phyloP scores from a whole-genome alignment of 495 filamentous ascomycete genomes.

The Neurospora discreta region DNA sequence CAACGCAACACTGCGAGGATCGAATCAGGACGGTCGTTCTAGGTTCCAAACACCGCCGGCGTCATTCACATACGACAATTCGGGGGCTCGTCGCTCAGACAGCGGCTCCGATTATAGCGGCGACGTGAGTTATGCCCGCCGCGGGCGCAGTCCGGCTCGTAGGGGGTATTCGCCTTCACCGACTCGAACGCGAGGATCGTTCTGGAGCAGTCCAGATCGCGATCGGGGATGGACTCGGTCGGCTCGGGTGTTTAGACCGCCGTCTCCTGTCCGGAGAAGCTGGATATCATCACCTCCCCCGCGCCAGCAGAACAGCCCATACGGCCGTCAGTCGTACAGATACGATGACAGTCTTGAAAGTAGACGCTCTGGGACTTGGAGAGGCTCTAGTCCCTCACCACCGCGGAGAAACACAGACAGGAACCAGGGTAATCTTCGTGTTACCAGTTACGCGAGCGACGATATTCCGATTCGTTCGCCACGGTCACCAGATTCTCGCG shows the following conservation, averaged over 20 bases:
- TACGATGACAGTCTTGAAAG: not conserved
- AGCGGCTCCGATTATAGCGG: not conserved
- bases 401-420: not conserved
- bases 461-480: not conserved
- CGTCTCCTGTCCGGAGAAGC: not conserved
- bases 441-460: not conserved
- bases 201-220: not conserved
- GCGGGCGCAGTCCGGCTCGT: not conserved
- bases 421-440: not conserved
- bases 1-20: not conserved
- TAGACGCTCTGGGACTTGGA: not conserved
- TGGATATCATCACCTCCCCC: not conserved
- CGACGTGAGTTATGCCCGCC: not conserved
- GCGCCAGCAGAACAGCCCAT: not conserved
- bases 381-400: not conserved
- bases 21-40: not conserved
- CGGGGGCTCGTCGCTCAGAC: not conserved
- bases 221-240: not conserved
- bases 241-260: not conserved
- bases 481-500: not conserved
- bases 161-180: not conserved
- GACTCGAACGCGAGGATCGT: not conserved
- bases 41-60: not conserved
- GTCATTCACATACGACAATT: not conserved
- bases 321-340: not conserved